Evolutionary conservation across 768 basidiomycete genomes (phyloP), one percentile per base, ranked within the genome.

Genomic region (Mycena vitilis): DNA sequence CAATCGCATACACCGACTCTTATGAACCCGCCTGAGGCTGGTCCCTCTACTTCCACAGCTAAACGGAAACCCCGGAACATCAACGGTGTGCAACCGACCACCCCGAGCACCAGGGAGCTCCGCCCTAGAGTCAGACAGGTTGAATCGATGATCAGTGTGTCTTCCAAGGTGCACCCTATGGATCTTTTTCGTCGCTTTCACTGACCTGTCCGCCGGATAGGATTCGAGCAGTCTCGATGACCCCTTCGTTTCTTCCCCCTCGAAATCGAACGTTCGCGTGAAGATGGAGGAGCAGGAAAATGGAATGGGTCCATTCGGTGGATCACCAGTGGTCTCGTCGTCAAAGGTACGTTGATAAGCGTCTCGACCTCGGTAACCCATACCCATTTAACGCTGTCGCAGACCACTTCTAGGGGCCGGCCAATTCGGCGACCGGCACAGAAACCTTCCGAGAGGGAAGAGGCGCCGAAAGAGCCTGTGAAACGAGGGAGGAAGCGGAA

Each of bases 121-220:
- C 81, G 86, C 42, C 85, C 86, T 60, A 80, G 84, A 67, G 80
- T 20, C 68, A 86, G 83, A 67, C 78, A 78, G 23, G 76, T 78
- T 49, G 83, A 83, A 44, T 79, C 81, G 2, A 68, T 81, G 36
- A 80, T 80, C 59, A 82, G 80, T 59, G 73, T 82, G 36, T 81
- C 84, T 53, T 81, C 81, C 44, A 81, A 78, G 72, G 84, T 86
- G 72, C 8, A 36, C 23, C 10, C 6, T 48, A 22, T 71, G 69
- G 15, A 13, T 9, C 37, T 45, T 36, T 45, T 30, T 23, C 49
- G 37, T 63, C 13, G 30, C 63, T 38, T 15, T 53, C 37, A 20
- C 34, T 60, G 36, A 71, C 23, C 55, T 61, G 23, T 54, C 65
- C 0, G 30, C 18, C 37, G 5, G 42, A 23, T 48, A 70, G 69